phyloP scores from a whole-genome alignment of 257 asterid species.

The Forsythia suspensa region DNA sequence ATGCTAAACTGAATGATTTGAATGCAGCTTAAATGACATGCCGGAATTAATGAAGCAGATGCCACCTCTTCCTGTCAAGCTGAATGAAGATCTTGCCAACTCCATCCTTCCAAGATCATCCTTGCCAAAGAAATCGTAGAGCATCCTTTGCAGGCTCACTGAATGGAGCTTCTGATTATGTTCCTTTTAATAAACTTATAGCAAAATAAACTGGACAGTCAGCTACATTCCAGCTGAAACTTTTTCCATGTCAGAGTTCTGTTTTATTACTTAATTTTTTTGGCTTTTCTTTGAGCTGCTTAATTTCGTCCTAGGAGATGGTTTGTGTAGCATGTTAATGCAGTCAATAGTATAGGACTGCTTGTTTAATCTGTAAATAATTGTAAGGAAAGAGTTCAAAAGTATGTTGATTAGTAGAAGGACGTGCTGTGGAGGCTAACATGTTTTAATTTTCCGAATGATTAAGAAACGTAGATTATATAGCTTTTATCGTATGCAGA shows the following conservation, averaged over 20 bases:
- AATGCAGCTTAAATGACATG: constrained; percentile 57
- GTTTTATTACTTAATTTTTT: neutral
- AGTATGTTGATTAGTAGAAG: constrained; percentile 15
- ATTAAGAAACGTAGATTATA: neutral
- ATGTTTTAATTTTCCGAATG: neutral
- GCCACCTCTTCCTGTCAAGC: constrained; percentile 83
- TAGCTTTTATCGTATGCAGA: neutral
- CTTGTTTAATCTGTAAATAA: constrained; percentile 27
- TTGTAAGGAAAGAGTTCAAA: constrained; percentile 9
- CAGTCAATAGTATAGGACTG: constrained; percentile 16
- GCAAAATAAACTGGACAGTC: constrained; percentile 35
- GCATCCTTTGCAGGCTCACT: constrained; percentile 14
- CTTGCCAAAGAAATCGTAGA: constrained; percentile 40
- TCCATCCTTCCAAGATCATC: constrained; percentile 47
- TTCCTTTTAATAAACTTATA: constrained; percentile 13
- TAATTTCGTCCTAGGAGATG: constrained; percentile 18
- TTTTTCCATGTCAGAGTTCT: constrained; percentile 12
- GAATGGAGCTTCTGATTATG: constrained; percentile 21
- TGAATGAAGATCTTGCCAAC: constrained; percentile 68
- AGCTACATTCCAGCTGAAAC: constrained; percentile 25
- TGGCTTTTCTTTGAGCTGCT: constrained; percentile 8
- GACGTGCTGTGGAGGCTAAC: neutral
- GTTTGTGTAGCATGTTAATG: constrained; percentile 21
- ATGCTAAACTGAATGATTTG: constrained; percentile 24
- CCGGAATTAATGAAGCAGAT: constrained; percentile 75